Evolutionary conservation across 371 early-diverging fungal genomes (phyloP).

Genomic region (Mucor circinelloides): DNA sequence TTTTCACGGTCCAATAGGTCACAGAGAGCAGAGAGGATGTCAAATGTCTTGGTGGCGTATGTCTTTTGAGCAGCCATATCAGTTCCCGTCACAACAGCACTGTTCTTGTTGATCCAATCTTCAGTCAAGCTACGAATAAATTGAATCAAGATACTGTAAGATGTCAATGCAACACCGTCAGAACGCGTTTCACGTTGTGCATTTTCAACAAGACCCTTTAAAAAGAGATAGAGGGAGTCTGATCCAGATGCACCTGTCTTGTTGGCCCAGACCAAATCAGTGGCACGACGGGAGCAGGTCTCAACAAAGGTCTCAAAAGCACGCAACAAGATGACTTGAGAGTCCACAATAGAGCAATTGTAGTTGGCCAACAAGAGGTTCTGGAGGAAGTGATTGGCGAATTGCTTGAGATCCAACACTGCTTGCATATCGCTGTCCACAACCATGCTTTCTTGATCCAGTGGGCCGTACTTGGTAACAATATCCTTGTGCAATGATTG

Average conservation of each 20-base stretch:
- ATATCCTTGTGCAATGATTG: conserved; percentile 22
- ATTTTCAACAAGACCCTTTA: conserved; percentile 24
- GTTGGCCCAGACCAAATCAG: conserved; percentile 37
- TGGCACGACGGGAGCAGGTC: conserved; percentile 29
- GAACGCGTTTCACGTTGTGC: conserved; percentile 23
- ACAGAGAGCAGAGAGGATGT: conserved; percentile 27
- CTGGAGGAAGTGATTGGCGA: conserved; percentile 19
- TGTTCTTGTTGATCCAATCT: conserved; percentile 40
- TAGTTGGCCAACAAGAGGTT: conserved; percentile 33
- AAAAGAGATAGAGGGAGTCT: conserved; percentile 20
- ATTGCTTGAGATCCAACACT: conserved; percentile 24
- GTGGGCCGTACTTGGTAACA: conserved; percentile 4
- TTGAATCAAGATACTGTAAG: conserved; percentile 28
- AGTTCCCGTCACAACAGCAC: conserved; percentile 8
- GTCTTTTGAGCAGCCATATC: conserved; percentile 20
- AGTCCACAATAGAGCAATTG: conserved; percentile 44
- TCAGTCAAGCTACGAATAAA: conserved; percentile 45
- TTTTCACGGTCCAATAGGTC: conserved; percentile 35
- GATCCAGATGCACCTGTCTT: conserved; percentile 14
- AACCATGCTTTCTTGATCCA: conserved; percentile 12
- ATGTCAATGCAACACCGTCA: conserved; percentile 34
- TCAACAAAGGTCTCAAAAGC: conserved; percentile 44
- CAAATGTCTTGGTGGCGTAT: conserved; percentile 27
- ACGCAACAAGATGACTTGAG: conserved; percentile 33
- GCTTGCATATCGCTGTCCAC: conserved; percentile 28